Evolutionary conservation across 768 basidiomycete genomes (phyloP).

Genomic region (Hericium erinaceus): DNA sequence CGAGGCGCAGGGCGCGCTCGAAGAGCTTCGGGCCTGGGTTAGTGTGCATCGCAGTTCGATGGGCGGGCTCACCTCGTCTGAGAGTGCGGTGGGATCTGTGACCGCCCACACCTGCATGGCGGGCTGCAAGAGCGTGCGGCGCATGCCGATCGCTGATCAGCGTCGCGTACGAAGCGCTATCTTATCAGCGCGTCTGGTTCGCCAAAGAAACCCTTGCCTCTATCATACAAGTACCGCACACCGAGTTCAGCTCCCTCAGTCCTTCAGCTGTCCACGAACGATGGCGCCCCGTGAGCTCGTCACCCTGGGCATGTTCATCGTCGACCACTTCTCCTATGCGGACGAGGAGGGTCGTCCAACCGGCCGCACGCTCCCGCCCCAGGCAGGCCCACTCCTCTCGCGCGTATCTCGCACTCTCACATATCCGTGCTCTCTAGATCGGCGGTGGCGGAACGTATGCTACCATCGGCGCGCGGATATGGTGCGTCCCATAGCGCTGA

Average conservation of each 20-base stretch:
- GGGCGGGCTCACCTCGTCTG: constrained; percentile 6
- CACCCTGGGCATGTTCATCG: constrained; percentile 85
- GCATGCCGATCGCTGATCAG: neutral
- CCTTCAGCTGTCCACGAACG: neutral
- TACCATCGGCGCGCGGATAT: constrained; percentile 72
- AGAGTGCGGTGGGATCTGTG: constrained; percentile 8
- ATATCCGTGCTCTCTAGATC: constrained; percentile 44
- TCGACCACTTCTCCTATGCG: constrained; percentile 67
- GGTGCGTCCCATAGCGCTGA: constrained; percentile 31
- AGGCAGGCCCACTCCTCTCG: constrained; percentile 37
- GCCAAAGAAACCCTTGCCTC: too few species aligned
- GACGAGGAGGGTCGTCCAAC: constrained; percentile 48
- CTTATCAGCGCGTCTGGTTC: neutral
- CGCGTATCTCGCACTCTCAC: neutral
- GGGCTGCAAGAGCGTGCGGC: neutral
- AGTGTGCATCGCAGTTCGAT: neutral
- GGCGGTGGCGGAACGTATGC: constrained; percentile 88
- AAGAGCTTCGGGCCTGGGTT: constrained; percentile 41
- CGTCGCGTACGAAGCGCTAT: neutral
- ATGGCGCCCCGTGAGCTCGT: constrained; percentile 30
- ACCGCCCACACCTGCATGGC: constrained; percentile 10
- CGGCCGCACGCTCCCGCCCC: constrained; percentile 27
- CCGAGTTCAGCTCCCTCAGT: neutral
- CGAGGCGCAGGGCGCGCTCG: constrained; percentile 41
- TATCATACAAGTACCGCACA: neutral